Conservation (phyloP, 257 asterid species). For the Przewalskia tangutica region DNA sequence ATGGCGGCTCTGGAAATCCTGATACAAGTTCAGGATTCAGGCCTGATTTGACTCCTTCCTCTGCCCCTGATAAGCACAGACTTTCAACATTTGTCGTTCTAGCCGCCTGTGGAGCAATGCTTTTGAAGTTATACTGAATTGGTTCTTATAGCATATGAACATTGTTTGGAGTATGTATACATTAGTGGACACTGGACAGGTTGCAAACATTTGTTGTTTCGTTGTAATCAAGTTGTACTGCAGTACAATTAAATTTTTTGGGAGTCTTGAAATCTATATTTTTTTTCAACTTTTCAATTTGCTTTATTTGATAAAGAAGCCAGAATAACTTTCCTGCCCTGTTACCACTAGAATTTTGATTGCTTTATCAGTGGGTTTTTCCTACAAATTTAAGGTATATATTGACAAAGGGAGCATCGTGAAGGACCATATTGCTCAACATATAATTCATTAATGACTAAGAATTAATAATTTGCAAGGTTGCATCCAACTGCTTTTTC, state of each 20-base stretch:
- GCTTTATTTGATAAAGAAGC: neutral
- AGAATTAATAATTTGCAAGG: neutral
- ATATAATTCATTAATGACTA: neutral
- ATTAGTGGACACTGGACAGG: neutral
- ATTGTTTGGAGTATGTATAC: neutral
- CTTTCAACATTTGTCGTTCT: slow-evolving; percentile 15
- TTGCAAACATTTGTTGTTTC: neutral
- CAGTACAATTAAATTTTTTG: neutral
- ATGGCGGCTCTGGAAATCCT: slow-evolving; percentile 6
- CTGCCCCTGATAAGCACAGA: slow-evolving; percentile 19
- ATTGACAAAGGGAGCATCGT: neutral
- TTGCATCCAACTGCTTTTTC: neutral
- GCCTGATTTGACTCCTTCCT: slow-evolving; percentile 37
- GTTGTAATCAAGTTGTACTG: neutral
- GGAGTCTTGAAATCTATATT: neutral
- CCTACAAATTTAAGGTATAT: neutral
- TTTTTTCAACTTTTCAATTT: neutral
- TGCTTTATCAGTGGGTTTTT: neutral
- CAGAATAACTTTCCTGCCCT: neutral
- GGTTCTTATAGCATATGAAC: neutral
- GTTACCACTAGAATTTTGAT: neutral
- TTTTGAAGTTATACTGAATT: slow-evolving; percentile 15
- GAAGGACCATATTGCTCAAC: neutral
- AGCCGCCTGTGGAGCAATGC: slow-evolving; percentile 22
- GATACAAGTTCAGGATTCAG: slow-evolving; percentile 48